Conservation (phyloP, 352 stramenopile species). For the Globisporangium middletonii region DNA sequence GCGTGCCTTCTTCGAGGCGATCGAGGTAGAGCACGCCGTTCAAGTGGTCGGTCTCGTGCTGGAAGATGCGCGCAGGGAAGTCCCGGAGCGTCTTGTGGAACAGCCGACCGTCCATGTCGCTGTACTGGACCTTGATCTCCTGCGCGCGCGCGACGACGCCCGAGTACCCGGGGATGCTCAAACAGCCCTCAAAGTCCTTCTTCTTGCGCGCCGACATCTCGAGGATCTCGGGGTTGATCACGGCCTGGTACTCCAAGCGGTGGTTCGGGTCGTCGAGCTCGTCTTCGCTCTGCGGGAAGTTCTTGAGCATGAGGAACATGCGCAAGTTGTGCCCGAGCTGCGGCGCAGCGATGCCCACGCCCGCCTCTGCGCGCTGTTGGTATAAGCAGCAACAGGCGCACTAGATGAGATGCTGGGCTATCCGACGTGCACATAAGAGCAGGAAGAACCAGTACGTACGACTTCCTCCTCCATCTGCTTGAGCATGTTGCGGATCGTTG, state of each 20-base stretch:
- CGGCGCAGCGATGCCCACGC: slow-evolving; percentile 70
- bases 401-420: background rate
- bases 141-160: slow-evolving; percentile 56
- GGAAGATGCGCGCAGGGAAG: slow-evolving; percentile 80
- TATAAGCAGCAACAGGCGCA: background rate
- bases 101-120: slow-evolving; percentile 38
- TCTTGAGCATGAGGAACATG: slow-evolving; percentile 81
- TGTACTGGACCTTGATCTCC: slow-evolving; percentile 65
- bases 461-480: slow-evolving; percentile 66
- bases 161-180: slow-evolving; percentile 79
- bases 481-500: slow-evolving; percentile 43
- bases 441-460: too few species aligned
- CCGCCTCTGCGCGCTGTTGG: slow-evolving; percentile 48
- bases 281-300: slow-evolving; percentile 46
- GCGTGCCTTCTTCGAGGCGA: slow-evolving; percentile 50
- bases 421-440: too few species aligned
- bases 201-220: slow-evolving; percentile 35
- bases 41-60: slow-evolving; percentile 80
- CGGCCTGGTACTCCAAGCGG: slow-evolving; percentile 58
- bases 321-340: slow-evolving; percentile 72
- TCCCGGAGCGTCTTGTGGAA: slow-evolving; percentile 54
- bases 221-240: slow-evolving; percentile 76
- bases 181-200: slow-evolving; percentile 82
- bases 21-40: slow-evolving; percentile 76
- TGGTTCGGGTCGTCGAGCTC: slow-evolving; percentile 29